A percentile compares a stretch with the other conserved stretches of the same genome.
Evolutionary conservation across 345 rosid genomes (phyloP).

Genomic region (Luvunga scandens): DNA sequence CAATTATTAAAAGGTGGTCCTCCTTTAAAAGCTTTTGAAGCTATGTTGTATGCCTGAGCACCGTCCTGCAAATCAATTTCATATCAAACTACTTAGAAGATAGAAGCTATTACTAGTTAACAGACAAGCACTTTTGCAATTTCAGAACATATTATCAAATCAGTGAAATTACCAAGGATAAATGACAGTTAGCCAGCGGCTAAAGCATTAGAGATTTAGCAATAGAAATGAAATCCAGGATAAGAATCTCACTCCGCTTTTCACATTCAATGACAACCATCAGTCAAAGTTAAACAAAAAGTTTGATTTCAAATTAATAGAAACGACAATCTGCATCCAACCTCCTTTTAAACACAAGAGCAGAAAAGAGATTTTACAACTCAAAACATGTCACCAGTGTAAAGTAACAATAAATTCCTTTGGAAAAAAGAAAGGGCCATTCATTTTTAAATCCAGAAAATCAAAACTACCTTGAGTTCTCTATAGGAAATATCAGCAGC

Average conservation of each 20-base stretch:
- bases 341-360: not conserved
- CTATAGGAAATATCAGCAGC: slow-evolving; percentile 44
- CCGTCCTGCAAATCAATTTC: slow-evolving; percentile 47
- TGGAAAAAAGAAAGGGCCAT: not conserved
- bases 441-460: slow-evolving; percentile 3
- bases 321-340: not conserved
- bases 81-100: not conserved
- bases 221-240: not conserved
- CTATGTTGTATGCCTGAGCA: slow-evolving; percentile 45
- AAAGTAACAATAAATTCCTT: not conserved
- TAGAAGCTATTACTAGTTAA: not conserved
- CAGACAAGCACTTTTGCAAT: not conserved
- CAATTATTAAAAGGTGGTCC: slow-evolving; percentile 43
- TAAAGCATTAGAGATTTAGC: too few species aligned
- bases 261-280: not conserved
- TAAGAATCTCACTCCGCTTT: not conserved
- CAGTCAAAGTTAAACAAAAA: not conserved
- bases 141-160: not conserved
- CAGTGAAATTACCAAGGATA: not conserved
- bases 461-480: slow-evolving; percentile 67
- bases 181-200: too few species aligned
- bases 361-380: not conserved
- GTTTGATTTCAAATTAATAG: not conserved
- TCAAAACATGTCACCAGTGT: not conserved
- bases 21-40: slow-evolving; percentile 40